Base-by-base conservation (phyloP, 1,284 basidiomycete species). In the Anthracocystis setariae region DNA sequence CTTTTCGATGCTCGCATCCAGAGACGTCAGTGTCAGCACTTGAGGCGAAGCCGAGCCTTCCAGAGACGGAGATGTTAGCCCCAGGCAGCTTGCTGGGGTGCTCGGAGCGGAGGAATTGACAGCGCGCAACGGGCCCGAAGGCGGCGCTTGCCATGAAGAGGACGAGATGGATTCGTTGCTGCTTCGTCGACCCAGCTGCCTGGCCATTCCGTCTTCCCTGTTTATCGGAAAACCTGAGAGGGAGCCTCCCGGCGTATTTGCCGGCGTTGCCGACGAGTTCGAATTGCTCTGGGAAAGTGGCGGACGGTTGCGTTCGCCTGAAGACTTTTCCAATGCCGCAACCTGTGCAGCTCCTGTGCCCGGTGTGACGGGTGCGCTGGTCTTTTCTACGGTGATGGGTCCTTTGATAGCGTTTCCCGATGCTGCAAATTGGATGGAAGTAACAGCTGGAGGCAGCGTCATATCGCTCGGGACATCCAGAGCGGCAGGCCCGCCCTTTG, bases 1-100 rank as follows among this genome's bases (percentile, higher is more conserved):
- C 38, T 59, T 66, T 38, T 77, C 76, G 21, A 72, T 76, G 37
- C 62, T 67, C 1, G 67, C 57, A 23, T 74, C 71, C 24, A 78
- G 39, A 15, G 61, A 58, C n/a, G 62, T 64, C 18, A 76, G 48
- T n/a, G 73, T 60, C 23, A 61, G 46, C 43, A 60, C 40, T 23
- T 60, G 56, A 9, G 60, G 59, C n/a, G 68, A 62, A 9, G 73
- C 56, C n/a, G 66, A 53, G 43, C 59, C 54, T n/a, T 58, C 69
- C 33, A 67, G 7, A 8, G 32, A 18, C 0, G 66, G 62, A n/a
- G 72, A 66, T 1, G 25, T 42, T 3, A 50, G 33, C 1, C 21
- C 48, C 20, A 58, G 52, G n/a, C 52, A 64, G 44, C 45, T 58
- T 9, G 55, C 55, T 15, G 69, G 63, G 2, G 63, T 63, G 59